phyloP scores from a whole-genome alignment of 202 grass and related monocot species.

The Schoenoplectus tabernaemontani region DNA sequence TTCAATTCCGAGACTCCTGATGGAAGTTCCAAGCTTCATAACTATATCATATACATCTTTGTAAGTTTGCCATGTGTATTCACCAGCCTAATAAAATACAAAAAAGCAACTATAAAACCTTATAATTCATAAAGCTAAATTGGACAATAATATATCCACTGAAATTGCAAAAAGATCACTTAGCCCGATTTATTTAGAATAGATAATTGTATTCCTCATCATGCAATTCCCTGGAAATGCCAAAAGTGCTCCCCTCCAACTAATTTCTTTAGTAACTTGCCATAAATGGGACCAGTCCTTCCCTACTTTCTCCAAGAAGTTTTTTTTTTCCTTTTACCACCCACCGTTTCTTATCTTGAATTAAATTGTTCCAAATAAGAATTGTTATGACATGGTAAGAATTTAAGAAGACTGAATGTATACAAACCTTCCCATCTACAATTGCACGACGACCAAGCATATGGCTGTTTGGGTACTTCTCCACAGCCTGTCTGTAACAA shows the following conservation, averaged over 20 bases:
- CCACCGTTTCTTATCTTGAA: neutral
- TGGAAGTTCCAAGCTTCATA: conserved; percentile 55
- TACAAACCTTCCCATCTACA: conserved; percentile 56
- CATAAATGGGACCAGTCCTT: neutral
- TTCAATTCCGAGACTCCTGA: conserved; percentile 50
- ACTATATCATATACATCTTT: conserved; percentile 76
- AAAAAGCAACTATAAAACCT: neutral
- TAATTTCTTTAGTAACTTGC: neutral
- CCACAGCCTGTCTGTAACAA: conserved; percentile 45
- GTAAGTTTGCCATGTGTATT: conserved; percentile 80
- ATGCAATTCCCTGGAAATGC: neutral
- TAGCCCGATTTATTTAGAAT: neutral
- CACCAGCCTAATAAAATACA: conserved; percentile 47
- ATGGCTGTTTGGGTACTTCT: conserved; percentile 60
- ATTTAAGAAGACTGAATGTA: conserved; percentile 9
- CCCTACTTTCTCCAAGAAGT: neutral
- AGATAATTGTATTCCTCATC: neutral
- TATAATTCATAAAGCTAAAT: neutral
- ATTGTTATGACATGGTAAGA: neutral
- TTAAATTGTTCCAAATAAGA: neutral
- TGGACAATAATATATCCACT: neutral
- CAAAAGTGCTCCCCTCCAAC: conserved; percentile 6
- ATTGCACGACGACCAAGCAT: conserved; percentile 59
- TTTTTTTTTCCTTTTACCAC: neutral
- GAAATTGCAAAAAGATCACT: neutral